Conservation (phyloP, 2,329 filamentous ascomycete species). For the Neoascochyta sp. region DNA sequence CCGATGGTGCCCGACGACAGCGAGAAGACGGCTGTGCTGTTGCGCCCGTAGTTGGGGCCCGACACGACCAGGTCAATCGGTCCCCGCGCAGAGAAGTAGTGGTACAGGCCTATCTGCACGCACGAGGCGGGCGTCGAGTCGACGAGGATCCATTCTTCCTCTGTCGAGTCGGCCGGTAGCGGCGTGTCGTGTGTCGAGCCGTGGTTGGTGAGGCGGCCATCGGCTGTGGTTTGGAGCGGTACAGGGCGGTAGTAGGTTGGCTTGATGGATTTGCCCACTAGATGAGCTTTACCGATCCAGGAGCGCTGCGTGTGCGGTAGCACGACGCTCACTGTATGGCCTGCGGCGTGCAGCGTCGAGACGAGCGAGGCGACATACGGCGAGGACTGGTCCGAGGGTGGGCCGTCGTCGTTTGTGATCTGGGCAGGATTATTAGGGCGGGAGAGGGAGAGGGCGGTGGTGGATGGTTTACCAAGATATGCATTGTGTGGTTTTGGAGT, state of each 20-base stretch:
- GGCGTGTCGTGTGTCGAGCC: conserved; percentile 35
- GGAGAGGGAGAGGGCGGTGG: too few species aligned
- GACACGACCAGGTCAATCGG: conserved; percentile 48
- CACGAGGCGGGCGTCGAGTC: conserved; percentile 50
- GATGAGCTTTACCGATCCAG: conserved; percentile 98
- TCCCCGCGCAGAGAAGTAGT: conserved; percentile 45
- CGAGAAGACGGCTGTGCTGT: conserved; percentile 50
- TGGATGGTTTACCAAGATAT: conserved; percentile 31
- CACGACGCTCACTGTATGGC: conserved; percentile 86
- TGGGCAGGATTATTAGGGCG: conserved; percentile 15
- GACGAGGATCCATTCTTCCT: conserved; percentile 51
- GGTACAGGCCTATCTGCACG: conserved; percentile 48
- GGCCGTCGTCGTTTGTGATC: conserved; percentile 52
- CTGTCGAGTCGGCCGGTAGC: conserved; percentile 26
- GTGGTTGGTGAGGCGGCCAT: conserved; percentile 37
- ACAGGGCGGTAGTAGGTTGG: conserved; percentile 77
- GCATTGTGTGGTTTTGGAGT: conserved; percentile 23
- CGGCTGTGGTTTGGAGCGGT: conserved; percentile 46
- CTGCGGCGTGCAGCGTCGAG: conserved; percentile 53
- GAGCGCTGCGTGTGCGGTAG: conserved; percentile 88
- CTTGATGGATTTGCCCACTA: conserved; percentile 83
- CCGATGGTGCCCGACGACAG: conserved; percentile 50
- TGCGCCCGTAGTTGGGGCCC: conserved; percentile 51
- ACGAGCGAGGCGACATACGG: conserved; percentile 50
- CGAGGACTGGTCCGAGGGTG: conserved; percentile 48